phyloP scores from a whole-genome alignment of 2,329 filamentous ascomycete genomes.

The Claviceps sp. region DNA sequence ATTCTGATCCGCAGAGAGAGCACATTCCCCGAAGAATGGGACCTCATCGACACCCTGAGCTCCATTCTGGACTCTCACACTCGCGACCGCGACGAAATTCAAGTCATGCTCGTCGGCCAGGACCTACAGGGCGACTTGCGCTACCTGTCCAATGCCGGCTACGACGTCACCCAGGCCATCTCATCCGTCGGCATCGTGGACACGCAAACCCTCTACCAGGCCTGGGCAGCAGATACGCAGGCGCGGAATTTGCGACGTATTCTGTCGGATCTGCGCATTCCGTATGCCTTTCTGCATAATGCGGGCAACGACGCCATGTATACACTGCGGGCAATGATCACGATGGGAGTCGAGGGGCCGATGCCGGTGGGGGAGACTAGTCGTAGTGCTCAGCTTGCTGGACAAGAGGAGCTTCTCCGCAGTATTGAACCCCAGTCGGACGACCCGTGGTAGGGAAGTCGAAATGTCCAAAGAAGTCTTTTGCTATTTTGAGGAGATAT shows the following conservation, averaged over 20 bases:
- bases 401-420: not conserved
- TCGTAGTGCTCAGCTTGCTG: not conserved
- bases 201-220: slow-evolving; percentile 57
- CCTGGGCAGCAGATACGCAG: slow-evolving; percentile 40
- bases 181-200: slow-evolving; percentile 54
- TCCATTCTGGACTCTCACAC: slow-evolving; percentile 21
- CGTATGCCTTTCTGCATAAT: slow-evolving; percentile 61
- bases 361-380: not conserved
- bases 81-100: slow-evolving; percentile 20
- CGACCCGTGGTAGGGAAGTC: not conserved
- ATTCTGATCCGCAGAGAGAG: slow-evolving; percentile 21
- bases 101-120: slow-evolving; percentile 70
- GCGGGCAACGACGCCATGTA: slow-evolving; percentile 77
- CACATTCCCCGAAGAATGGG: slow-evolving; percentile 22
- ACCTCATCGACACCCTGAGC: slow-evolving; percentile 23
- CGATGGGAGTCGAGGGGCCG: slow-evolving; percentile 15
- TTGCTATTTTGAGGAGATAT: too few species aligned
- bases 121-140: slow-evolving; percentile 53
- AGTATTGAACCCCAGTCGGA: not conserved
- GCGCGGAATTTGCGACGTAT: slow-evolving; percentile 45
- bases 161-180: slow-evolving; percentile 39
- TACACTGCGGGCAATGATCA: slow-evolving; percentile 61
- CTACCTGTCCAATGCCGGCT: slow-evolving; percentile 53
- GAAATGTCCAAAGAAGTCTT: too few species aligned
- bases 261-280: slow-evolving; percentile 50